phyloP scores from a whole-genome alignment of 2,329 filamentous ascomycete species.

The Aspergillus sp. region DNA sequence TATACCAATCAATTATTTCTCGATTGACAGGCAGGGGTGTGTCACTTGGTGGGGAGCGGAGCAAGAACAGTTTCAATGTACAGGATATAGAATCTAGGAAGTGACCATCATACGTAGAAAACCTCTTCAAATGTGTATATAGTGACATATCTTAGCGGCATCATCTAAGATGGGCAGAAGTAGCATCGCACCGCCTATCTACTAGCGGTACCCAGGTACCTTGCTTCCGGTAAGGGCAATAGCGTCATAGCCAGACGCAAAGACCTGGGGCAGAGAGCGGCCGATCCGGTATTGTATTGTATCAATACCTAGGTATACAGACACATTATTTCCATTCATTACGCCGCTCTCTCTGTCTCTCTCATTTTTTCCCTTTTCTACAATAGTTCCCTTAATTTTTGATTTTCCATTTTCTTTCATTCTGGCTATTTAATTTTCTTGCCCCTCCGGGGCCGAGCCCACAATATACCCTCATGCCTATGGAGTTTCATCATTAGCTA shows the following conservation, averaged over 20 bases:
- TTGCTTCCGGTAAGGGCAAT: slow-evolving; percentile 12
- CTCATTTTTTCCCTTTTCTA: neutral
- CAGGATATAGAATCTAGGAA: neutral
- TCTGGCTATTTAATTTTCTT: neutral
- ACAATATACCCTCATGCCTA: neutral
- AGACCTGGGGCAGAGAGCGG: neutral
- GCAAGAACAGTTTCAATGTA: no score
- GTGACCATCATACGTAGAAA: neutral
- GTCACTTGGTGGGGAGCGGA: neutral
- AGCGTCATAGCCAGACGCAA: slow-evolving; percentile 4
- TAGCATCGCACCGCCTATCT: neutral
- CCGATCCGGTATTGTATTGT: neutral
- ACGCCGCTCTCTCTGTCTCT: neutral
- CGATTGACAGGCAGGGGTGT: neutral
- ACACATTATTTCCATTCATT: neutral
- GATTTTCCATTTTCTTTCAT: neutral
- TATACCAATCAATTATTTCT: neutral
- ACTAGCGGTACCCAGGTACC: slow-evolving; percentile 5
- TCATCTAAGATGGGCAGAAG: neutral
- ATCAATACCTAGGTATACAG: neutral
- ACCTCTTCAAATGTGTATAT: neutral
- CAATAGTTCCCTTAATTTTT: neutral
- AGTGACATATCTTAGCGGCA: neutral
- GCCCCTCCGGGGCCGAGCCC: neutral
- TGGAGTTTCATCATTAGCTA: no score